Base-by-base conservation (phyloP, 345 rosid genomes). In the Lepidium africanum region DNA sequence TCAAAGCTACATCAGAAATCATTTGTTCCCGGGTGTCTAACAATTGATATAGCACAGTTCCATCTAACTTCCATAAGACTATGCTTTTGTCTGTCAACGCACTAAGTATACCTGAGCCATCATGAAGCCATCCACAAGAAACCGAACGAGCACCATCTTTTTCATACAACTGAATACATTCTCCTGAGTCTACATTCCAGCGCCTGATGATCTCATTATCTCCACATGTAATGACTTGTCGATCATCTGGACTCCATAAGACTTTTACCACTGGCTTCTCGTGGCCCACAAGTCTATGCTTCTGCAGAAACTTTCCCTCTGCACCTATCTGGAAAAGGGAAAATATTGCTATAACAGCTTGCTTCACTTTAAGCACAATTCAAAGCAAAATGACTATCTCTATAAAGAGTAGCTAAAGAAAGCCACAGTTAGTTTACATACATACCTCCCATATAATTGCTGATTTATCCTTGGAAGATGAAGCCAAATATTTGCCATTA, bases 91-190 rank as follows among this genome's bases (percentile, higher is more conserved):
- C 86, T 37, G 41, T 65, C 74, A 85, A 61, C 12, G 78, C 92
- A 58, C 81, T 65, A 42, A 80, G 77, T 69, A 87, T 67, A 55
- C 82, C 75, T 23, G n/a, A 63, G 32, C 85, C 78, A 38, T 87
- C 81, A n/a, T 81, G 84, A 72, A 73, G 76, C 89, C 92, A 87
- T 62, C 85, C 87, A 63, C 92, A 87, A 12, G 92, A 83, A 67
- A 85, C 39, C 39, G 82, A 37, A 33, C 83, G 79, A 59, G 72
- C 62, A 56, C 77, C 84, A 58, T 57, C 11, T 75, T 64, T 80
- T 51, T 78, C 79, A 27, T 80, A 85, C 56, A 73, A 45, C 3
- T 63, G 80, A 61, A 80, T 54, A 68, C 79, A 83, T 19, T 72
- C 68, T 52, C 92, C 88, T 67, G 87, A 69, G 17, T 23, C 53